These are phyloP conservation scores for Aurifilum marmelostoma DNA, from an alignment of 2,329 filamentous ascomycete species.

Conservation along the genomic window DNA sequence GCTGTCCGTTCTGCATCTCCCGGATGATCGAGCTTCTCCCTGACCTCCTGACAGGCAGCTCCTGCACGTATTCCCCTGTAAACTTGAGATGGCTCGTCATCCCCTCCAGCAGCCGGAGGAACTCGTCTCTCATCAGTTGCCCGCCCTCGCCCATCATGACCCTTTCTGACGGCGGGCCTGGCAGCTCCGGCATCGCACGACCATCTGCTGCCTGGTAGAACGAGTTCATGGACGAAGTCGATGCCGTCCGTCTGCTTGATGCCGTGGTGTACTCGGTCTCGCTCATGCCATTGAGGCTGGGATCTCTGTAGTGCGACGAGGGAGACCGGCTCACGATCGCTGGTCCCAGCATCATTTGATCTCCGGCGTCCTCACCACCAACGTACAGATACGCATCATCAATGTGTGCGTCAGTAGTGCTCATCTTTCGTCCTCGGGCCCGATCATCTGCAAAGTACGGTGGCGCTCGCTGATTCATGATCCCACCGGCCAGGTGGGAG, in stretches of 20 bases:
- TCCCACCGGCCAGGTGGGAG: slow-evolving; percentile 47
- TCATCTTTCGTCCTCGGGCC: slow-evolving; percentile 6
- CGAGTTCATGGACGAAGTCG: slow-evolving; percentile 24
- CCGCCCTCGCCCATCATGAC: slow-evolving; percentile 48
- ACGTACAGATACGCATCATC: slow-evolving; percentile 29
- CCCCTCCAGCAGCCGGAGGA: slow-evolving; percentile 39
- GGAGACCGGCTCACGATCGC: background rate
- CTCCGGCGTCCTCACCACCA: slow-evolving; percentile 11
- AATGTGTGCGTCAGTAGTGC: slow-evolving; percentile 26
- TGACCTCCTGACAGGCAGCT: slow-evolving; percentile 34
- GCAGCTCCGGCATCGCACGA: slow-evolving; percentile 42
- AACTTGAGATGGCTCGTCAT: slow-evolving; percentile 41
- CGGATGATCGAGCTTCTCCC: slow-evolving; percentile 25
- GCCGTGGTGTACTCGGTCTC: slow-evolving; percentile 27
- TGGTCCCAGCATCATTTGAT: slow-evolving; percentile 13
- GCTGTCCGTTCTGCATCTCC: slow-evolving; percentile 24
- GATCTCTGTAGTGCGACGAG: slow-evolving; percentile 10
- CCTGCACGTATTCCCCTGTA: slow-evolving; percentile 36
- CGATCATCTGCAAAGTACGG: slow-evolving; percentile 13
- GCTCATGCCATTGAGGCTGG: slow-evolving; percentile 5
- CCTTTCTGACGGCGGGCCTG: slow-evolving; percentile 50
- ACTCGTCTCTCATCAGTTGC: slow-evolving; percentile 39
- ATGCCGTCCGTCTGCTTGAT: slow-evolving; percentile 28
- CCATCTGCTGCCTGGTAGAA: slow-evolving; percentile 31
- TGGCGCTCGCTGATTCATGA: slow-evolving; percentile 31